These are phyloP conservation scores for Coemansia asiatica DNA, from an alignment of 192 early-diverging fungal genomes.

Conservation along the genomic window DNA sequence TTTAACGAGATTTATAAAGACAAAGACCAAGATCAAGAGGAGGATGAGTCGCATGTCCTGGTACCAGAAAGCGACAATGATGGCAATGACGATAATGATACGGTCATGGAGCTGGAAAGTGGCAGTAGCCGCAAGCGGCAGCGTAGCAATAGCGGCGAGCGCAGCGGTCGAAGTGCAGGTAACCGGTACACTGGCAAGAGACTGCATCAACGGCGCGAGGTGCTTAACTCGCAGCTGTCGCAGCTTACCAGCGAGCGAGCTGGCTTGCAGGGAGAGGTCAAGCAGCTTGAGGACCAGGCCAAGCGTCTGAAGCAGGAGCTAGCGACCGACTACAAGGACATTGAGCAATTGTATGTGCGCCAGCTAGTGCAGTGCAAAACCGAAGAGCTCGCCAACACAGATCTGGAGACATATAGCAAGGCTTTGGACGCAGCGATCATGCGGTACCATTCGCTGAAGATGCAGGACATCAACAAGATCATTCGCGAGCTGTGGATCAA, in stretches of 20 bases:
- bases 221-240: slow-evolving; percentile 39
- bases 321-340: slow-evolving; percentile 70
- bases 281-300: slow-evolving; percentile 80
- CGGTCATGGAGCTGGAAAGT: not conserved
- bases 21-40: slow-evolving; percentile 1
- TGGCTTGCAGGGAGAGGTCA: slow-evolving; percentile 71
- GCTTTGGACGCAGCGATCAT: slow-evolving; percentile 86
- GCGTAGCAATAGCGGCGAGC: slow-evolving; percentile 10
- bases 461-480: slow-evolving; percentile 96
- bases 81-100: not conserved
- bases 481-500: slow-evolving; percentile 96
- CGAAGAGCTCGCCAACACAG: slow-evolving; percentile 72
- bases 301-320: slow-evolving; percentile 63
- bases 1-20: slow-evolving; percentile 36
- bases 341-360: slow-evolving; percentile 67
- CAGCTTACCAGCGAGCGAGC: slow-evolving; percentile 46
- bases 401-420: slow-evolving; percentile 82
- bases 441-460: slow-evolving; percentile 88
- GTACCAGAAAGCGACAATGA: slow-evolving; percentile 15
- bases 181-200: slow-evolving; percentile 21
- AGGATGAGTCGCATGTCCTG: not conserved
- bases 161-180: slow-evolving; percentile 6
- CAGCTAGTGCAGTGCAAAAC: slow-evolving; percentile 74
- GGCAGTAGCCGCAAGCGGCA: slow-evolving; percentile 30
- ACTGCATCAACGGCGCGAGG: slow-evolving; percentile 38